Evolutionary conservation across 768 basidiomycete genomes (phyloP), one percentile per base, ranked within the genome.

Genomic region (Boletus barrowsii): DNA sequence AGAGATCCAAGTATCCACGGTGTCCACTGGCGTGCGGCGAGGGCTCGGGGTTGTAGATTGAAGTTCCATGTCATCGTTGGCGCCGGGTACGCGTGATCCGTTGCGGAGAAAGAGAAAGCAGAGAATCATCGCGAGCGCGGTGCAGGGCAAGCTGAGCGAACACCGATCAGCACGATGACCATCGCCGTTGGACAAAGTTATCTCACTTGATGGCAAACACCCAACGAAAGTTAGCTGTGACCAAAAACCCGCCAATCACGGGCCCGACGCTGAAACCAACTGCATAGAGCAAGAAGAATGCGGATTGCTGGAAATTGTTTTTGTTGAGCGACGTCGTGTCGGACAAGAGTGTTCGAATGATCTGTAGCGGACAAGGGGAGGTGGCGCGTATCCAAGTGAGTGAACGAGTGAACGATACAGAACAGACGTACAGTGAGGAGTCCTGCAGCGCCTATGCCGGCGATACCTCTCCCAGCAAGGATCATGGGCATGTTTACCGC

Each of bases 171-270:
- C 26, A 33, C 15, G 3, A 39, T n/a, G 1, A 56, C 2, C 6
- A 51, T 33, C 22, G 11, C 3, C 11, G 9, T 41, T 29, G 1
- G 15, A 15, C 7, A 11, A 22, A 29, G 32, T 1, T 3, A 52
- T 29, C 77, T 56, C 44, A 78, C 78, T 82, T 82, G 68, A 82
- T 81, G 3, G 73, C 80, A 54, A 81, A 82, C 15, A 82, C 74
- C 81, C 79, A 82, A 20, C 81, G 73, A 63, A 78, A 81, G 47
- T 65, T 76, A 9, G 73, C 62, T 2, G 62, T 56, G 3, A 74
- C 63, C 14, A 81, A 62, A 24, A 56, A 73, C 9, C 79, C 79
- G 9, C 68, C 68, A 47, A 80, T 72, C 41, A 75, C 62, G 0
- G 80, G 81, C 3, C 80, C 80, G 7, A 73, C 47, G 32, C 64